Percentiles rank a stretch among this genome's conserved stretches.
phyloP scores from a whole-genome alignment of 2,329 filamentous ascomycete species.

The Fusarium subtropicale region DNA sequence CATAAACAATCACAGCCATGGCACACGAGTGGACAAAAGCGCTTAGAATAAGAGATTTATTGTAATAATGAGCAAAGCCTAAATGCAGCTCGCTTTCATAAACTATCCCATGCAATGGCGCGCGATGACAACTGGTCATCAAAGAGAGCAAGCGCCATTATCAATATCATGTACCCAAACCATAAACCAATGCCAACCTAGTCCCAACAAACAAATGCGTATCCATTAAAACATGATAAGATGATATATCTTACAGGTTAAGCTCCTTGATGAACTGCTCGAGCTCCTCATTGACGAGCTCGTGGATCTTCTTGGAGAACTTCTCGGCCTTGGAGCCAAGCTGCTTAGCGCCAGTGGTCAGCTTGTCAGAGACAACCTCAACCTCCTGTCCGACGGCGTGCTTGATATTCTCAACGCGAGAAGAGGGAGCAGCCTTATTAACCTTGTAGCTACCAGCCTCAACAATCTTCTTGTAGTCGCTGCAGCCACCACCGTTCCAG shows the following conservation, averaged over 20 bases:
- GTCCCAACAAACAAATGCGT: conserved; percentile 43
- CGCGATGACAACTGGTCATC: conserved; percentile 37
- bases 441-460: conserved; percentile 77
- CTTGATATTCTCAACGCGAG: conserved; percentile 69
- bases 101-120: conserved; percentile 28
- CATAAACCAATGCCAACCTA: conserved; percentile 41
- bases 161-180: conserved; percentile 48
- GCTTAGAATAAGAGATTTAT: conserved; percentile 39
- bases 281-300: conserved; percentile 71
- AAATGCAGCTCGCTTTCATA: conserved; percentile 23
- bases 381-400: conserved; percentile 71
- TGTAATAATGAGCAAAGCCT: conserved; percentile 29
- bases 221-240: conserved; percentile 44
- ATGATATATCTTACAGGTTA: conserved; percentile 50
- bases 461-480: conserved; percentile 89
- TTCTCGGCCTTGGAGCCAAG: conserved; percentile 69
- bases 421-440: conserved; percentile 56
- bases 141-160: conserved; percentile 32
- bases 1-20: neutral
- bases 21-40: neutral
- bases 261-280: conserved; percentile 69
- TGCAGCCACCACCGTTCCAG: conserved; percentile 97
- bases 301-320: conserved; percentile 72
- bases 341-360: conserved; percentile 65
- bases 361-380: conserved; percentile 66